phyloP scores from a whole-genome alignment of 176 grass and related monocot species.

The Saccharum officinarum region DNA sequence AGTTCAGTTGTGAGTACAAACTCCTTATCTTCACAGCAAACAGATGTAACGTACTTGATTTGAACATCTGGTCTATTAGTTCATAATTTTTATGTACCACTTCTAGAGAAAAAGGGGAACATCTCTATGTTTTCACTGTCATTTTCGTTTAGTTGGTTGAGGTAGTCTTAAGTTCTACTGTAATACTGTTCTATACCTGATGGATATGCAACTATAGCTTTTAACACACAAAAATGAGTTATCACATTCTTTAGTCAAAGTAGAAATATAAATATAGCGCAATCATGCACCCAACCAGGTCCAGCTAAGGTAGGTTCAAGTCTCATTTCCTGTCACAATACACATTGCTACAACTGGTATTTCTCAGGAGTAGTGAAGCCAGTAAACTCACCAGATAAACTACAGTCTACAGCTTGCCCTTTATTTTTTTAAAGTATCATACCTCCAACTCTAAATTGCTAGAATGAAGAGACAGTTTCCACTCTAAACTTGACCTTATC shows the following conservation, averaged over 20 bases:
- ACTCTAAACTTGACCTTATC: background rate
- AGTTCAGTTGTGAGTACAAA: background rate
- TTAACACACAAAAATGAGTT: constrained; percentile 4
- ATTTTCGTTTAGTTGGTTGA: background rate
- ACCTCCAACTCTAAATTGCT: constrained; percentile 8
- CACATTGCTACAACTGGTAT: constrained; percentile 4
- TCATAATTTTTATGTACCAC: background rate
- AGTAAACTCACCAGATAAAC: background rate
- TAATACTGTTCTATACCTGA: background rate
- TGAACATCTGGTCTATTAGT: constrained; percentile 5
- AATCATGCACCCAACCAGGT: background rate
- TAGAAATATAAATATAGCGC: background rate
- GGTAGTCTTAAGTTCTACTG: background rate
- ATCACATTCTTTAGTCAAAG: background rate
- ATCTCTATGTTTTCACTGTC: background rate
- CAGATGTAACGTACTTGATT: background rate
- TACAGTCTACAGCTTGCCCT: background rate
- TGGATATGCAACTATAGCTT: constrained; percentile 5
- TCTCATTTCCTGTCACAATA: background rate
- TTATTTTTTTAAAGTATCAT: constrained; percentile 10
- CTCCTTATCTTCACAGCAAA: background rate
- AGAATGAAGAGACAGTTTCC: constrained; percentile 2
- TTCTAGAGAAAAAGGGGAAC: background rate
- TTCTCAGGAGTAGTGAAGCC: constrained; percentile 2
- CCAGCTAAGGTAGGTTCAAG: background rate